Evolutionary conservation across 768 basidiomycete species (phyloP).

Genomic region (Russula sp.): DNA sequence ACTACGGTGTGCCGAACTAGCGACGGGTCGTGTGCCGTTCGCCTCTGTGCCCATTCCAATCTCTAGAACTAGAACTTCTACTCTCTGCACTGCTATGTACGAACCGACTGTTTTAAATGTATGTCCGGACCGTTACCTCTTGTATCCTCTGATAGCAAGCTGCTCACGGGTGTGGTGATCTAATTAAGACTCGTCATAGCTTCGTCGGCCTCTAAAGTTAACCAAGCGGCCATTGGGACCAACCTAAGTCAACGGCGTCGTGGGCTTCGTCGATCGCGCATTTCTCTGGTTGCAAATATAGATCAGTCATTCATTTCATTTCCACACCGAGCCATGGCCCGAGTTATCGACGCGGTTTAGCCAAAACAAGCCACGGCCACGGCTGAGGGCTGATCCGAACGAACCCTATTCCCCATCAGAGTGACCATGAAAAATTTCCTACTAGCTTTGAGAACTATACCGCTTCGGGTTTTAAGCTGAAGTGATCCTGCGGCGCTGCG

Average conservation of each 20-base stretch:
- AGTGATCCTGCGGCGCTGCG: not conserved
- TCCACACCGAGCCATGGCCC: too few relatives aligned
- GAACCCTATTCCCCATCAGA: not conserved
- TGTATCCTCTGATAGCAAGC: not conserved
- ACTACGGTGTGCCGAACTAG: not conserved
- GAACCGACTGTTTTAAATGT: not conserved
- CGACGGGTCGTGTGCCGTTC: not conserved
- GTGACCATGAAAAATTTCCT: not conserved
- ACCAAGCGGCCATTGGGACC: not conserved
- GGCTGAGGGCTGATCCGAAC: not conserved
- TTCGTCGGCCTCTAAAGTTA: not conserved
- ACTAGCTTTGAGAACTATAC: not conserved
- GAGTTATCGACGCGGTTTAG: not conserved
- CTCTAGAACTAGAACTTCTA: not conserved
- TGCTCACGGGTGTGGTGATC: not conserved
- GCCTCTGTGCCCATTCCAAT: not conserved
- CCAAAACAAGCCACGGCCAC: not conserved
- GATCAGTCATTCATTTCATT: not conserved
- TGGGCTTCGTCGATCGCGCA: not conserved
- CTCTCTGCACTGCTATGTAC: not conserved
- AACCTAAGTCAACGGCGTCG: too few relatives aligned
- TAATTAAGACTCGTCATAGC: not conserved
- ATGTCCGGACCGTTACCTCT: not conserved
- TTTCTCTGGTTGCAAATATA: not conserved
- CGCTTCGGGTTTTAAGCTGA: slow-evolving; percentile 3